Base-by-base conservation (phyloP, 495 filamentous ascomycete species). In the Astrothelium subdiscretum region DNA sequence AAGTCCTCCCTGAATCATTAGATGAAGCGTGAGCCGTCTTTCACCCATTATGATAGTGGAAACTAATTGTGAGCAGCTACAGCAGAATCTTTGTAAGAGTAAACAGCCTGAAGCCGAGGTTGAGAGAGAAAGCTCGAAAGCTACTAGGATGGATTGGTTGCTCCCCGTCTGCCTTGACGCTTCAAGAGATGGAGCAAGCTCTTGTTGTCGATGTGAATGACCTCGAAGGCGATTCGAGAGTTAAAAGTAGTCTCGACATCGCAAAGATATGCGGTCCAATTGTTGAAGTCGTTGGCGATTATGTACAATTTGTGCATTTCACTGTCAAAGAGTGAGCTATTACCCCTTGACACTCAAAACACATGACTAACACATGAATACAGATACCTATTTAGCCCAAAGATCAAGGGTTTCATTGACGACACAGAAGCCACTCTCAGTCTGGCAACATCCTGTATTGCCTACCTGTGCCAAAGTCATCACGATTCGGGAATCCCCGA, bases 311-410 rank as follows among this genome's bases (percentile, higher is more conserved):
- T 52, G 44, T 70, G 8, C 71, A 73, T 35, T 73, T 73, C 57
- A 72, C 71, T 0, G 71, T 63, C 15, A 70, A 70, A 57, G 71
- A 72, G 71, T 73, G 67, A 32, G 68, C 60, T n/a, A 38, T 38
- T 38, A 6, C 35, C 8, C 35, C 8, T 38, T 31, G 13, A 63
- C 24, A 13, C 40, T 63, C 59, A 29, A 58, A n/a, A n/a, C n/a
- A n/a, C 57, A 62, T 31, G 57, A 32, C 58, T 63, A 38, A 63
- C 35, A 22, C n/a, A 26, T 22, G 22, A 61, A 6, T 6, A 38
- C 15, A 71, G 69, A 63, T 71, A 70, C 40, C 43, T 71, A 31
- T 70, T 68, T 44, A 58, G 60, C 52, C 59, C 27, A 29, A 62
- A 64, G 15, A 38, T 38, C 15, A 38, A 6, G 15, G 35, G 35